Percentiles rank a stretch among this genome's conserved stretches.
Evolutionary conservation across 345 rosid species (phyloP).

Genomic region (Arabidopsis arenosa): DNA sequence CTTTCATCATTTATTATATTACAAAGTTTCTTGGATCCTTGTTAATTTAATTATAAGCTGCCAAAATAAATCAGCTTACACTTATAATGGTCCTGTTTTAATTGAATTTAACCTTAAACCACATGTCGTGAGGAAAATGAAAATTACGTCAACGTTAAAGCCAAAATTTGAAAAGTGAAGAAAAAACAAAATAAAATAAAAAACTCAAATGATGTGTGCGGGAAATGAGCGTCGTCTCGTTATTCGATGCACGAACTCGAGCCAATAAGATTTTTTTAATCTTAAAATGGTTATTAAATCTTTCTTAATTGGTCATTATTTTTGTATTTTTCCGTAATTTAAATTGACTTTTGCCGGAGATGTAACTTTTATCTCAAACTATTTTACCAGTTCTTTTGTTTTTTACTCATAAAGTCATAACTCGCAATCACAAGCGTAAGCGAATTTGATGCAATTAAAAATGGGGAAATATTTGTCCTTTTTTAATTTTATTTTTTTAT

Average conservation of each 20-base stretch:
- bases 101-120: background rate
- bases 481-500: background rate
- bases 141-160: slow-evolving; percentile 11
- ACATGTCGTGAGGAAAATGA: slow-evolving; percentile 5
- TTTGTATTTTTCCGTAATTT: background rate
- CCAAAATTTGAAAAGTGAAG: background rate
- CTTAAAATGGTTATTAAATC: background rate
- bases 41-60: background rate
- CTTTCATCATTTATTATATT: slow-evolving; percentile 11
- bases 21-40: background rate
- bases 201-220: slow-evolving; percentile 41
- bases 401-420: slow-evolving; percentile 19
- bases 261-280: slow-evolving; percentile 33
- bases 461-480: background rate
- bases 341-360: slow-evolving; percentile 32
- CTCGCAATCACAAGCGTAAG: background rate
- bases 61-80: background rate
- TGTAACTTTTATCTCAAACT: slow-evolving; percentile 13
- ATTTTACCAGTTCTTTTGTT: slow-evolving; percentile 9
- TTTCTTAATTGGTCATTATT: background rate
- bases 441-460: background rate
- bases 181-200: background rate
- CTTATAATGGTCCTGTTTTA: background rate
- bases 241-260: slow-evolving; percentile 44
- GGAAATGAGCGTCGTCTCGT: slow-evolving; percentile 46